phyloP scores from a whole-genome alignment of 345 rosid genomes.

The Cardiospermum halicacabum region DNA sequence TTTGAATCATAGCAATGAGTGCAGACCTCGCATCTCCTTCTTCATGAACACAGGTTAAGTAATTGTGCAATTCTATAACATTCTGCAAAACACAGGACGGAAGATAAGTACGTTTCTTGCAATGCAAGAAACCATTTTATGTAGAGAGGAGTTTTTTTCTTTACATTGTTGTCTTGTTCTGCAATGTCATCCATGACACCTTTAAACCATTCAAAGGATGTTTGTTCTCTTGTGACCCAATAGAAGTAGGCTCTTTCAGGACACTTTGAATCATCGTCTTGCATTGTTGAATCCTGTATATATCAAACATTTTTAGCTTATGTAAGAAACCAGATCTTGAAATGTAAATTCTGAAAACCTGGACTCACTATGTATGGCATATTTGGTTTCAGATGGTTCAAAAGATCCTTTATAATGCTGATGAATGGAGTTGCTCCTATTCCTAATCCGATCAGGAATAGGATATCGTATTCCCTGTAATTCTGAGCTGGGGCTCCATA shows the following conservation, averaged over 20 bases:
- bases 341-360: not conserved
- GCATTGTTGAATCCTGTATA: constrained; percentile 7
- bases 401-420: constrained; percentile 86
- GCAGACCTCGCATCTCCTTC: constrained; percentile 99
- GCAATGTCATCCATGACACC: constrained; percentile 99
- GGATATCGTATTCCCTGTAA: constrained; percentile 68
- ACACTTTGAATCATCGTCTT: constrained; percentile 18
- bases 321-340: too few relatives aligned
- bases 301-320: constrained; percentile 11
- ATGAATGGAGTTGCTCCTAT: constrained; percentile 97
- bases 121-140: too few relatives aligned
- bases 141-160: too few relatives aligned
- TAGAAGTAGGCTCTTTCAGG: constrained; percentile 93
- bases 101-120: too few relatives aligned
- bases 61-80: constrained; percentile 96
- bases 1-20: constrained; percentile 86
- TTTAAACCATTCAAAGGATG: constrained; percentile 96
- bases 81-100: constrained; percentile 29
- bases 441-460: constrained; percentile 79
- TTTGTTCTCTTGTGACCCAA: constrained; percentile 97
- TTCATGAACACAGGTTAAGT: constrained; percentile 90
- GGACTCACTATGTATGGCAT: constrained; percentile 30
- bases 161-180: constrained; percentile 59
- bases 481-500: constrained; percentile 96
- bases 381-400: constrained; percentile 51